Evolutionary conservation across 495 filamentous ascomycete genomes (phyloP).

Genomic region (Viridothelium virens): DNA sequence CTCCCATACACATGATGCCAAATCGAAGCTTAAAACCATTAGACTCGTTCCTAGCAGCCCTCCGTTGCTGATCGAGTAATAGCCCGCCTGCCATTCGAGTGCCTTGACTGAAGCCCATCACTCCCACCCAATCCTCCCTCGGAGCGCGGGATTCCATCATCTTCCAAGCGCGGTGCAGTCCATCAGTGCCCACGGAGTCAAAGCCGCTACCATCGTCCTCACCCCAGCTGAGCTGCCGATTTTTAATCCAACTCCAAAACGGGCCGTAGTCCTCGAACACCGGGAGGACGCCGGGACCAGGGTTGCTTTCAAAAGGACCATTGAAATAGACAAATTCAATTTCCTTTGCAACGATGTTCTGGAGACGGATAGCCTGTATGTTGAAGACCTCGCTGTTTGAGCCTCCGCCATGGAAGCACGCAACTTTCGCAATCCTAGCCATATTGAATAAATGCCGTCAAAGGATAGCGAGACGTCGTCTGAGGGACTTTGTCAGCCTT

Average conservation of each 20-base stretch:
- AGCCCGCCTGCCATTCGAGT: background rate
- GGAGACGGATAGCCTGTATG: background rate
- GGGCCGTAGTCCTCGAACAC: conserved; percentile 12
- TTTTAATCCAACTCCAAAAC: conserved; percentile 3
- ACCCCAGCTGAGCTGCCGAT: background rate
- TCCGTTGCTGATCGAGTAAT: conserved; percentile 4
- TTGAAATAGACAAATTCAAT: conserved; percentile 12
- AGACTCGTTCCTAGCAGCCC: background rate
- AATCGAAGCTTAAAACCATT: conserved; percentile 9
- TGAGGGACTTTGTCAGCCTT: too few relatives aligned
- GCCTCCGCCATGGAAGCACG: conserved; percentile 12
- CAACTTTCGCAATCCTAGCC: background rate
- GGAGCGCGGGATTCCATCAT: background rate
- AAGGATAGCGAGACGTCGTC: background rate
- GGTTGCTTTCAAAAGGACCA: conserved; percentile 1
- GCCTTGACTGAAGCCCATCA: conserved; percentile 3
- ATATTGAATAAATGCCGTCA: background rate
- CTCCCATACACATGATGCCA: background rate
- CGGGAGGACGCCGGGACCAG: conserved; percentile 9
- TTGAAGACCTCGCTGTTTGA: conserved; percentile 2
- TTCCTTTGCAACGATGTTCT: background rate
- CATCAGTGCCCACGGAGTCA: background rate
- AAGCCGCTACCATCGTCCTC: background rate
- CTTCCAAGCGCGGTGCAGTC: background rate
- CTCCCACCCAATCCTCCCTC: background rate